Evolutionary conservation across 495 filamentous ascomycete species (phyloP).

Genomic region (Talaromyces adpressus): DNA sequence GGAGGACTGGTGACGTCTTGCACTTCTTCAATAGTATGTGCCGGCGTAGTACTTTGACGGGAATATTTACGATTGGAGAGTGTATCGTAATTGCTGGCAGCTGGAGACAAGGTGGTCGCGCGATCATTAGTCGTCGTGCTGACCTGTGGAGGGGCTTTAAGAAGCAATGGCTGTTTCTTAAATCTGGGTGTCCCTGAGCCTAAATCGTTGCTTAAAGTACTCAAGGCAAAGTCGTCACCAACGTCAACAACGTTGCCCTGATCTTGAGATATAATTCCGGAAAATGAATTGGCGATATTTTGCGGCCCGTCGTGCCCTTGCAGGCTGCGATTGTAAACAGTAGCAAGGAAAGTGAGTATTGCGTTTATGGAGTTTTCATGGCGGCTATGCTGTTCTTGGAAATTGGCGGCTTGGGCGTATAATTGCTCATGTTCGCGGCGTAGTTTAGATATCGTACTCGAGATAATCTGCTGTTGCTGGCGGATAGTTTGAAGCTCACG

Average conservation of each 20-base stretch:
- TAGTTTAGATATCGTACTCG: constrained; percentile 66
- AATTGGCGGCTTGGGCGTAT: constrained; percentile 81
- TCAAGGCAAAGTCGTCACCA: constrained; percentile 48
- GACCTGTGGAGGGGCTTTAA: constrained; percentile 39
- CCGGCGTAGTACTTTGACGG: constrained; percentile 26
- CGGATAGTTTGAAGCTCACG: constrained; percentile 74
- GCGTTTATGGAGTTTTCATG: constrained; percentile 98
- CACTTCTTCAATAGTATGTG: constrained; percentile 39
- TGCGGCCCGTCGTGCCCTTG: constrained; percentile 55
- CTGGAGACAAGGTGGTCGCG: constrained; percentile 32
- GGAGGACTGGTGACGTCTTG: constrained; percentile 32
- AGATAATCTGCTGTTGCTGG: constrained; percentile 77
- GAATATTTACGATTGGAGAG: constrained; percentile 25
- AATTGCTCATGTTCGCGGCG: constrained; percentile 81
- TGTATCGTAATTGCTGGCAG: constrained; percentile 22
- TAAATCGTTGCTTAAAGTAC: constrained; percentile 24
- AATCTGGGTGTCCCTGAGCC: constrained; percentile 28
- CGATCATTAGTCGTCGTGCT: constrained; percentile 25
- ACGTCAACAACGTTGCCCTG: constrained; percentile 69
- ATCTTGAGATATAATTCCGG: constrained; percentile 58
- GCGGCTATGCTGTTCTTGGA: constrained; percentile 85
- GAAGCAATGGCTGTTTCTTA: constrained; percentile 43
- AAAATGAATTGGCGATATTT: constrained; percentile 65
- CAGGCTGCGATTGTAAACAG: constrained; percentile 81
- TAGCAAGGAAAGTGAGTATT: constrained; percentile 92